Evolutionary conservation across 1,284 basidiomycete genomes (phyloP), one percentile per base, ranked within the genome.

Genomic region (Ceratobasidium sp.): DNA sequence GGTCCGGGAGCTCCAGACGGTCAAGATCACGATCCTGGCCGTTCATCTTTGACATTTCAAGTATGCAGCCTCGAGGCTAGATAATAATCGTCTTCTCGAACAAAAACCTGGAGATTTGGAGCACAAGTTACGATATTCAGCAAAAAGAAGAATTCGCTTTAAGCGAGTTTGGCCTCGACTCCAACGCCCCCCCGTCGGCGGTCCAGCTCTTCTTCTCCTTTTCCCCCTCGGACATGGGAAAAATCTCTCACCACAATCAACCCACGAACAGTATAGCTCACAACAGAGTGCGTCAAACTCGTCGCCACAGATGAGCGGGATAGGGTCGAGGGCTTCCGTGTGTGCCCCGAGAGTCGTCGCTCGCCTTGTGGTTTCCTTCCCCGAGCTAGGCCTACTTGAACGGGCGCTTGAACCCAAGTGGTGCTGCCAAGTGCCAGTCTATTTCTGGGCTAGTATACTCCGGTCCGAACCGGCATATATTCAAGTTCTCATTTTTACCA

Each of bases 341-440:
- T 41, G 38, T 5, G 27, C 10, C 33, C 14, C n/a, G 3, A 12
- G 54, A 5, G n/a, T 27, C n/a, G 30, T 60, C 30, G 33, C 50
- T 4, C 33, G 38, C 38, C n/a, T 65, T 65, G 46, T 65, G 23
- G 41, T 38, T 30, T 20, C 44, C n/a, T 44, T 3, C 14, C 38
- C 62, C 16, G n/a, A 46, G 41, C 18, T 62, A 65, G 62, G 16
- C 38, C 38, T 35, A 23, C 27, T 35, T 65, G 20, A 59, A 44
- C 59, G 62, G 62, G 62, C 44, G 44, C 62, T 46, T n/a, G 41
- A 8, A 10, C n/a, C 4, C 18, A 54, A 20, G 52, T 16, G 52
- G 52, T 54, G 52, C 52, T 54, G 62, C 57, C 57, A 60, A 35
- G 57, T 60, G 30, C 57, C 33, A 33, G 30, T 60, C 57, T 60